These are phyloP conservation scores for Phlyctochytrium arcticum DNA, from an alignment of 192 early-diverging fungal genomes.

Conservation along the genomic window DNA sequence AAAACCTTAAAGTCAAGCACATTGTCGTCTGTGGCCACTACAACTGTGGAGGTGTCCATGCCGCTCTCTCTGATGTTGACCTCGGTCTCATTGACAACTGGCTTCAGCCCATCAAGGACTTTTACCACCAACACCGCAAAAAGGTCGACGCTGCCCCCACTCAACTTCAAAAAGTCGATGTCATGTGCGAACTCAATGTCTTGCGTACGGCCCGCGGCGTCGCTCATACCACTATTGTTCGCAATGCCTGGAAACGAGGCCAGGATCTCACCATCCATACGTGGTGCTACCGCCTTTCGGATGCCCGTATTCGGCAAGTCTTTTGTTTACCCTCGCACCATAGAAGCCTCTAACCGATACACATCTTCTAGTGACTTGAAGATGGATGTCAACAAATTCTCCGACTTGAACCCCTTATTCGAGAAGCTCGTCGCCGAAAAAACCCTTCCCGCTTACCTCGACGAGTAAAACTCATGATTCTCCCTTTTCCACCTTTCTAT, in stretches of 20 bases:
- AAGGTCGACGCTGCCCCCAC: slow-evolving; percentile 40
- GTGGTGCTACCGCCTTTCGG: slow-evolving; percentile 39
- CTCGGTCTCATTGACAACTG: slow-evolving; percentile 85
- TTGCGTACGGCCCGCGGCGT: slow-evolving; percentile 68
- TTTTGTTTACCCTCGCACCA: background rate
- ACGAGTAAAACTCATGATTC: background rate
- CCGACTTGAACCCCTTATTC: background rate
- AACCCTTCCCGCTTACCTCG: background rate
- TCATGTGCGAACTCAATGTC: slow-evolving; percentile 67
- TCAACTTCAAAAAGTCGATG: slow-evolving; percentile 26
- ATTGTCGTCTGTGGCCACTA: slow-evolving; percentile 81
- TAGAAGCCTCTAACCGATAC: background rate
- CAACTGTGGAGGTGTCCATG: slow-evolving; percentile 41
- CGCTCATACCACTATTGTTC: slow-evolving; percentile 69
- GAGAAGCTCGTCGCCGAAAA: background rate
- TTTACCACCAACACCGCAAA: slow-evolving; percentile 59
- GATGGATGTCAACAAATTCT: background rate
- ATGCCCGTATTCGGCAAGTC: slow-evolving; percentile 19
- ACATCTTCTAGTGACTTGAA: background rate
- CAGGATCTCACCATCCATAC: slow-evolving; percentile 56
- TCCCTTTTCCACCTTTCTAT: too few species aligned
- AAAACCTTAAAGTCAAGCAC: slow-evolving; percentile 87
- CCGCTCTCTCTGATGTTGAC: slow-evolving; percentile 29
- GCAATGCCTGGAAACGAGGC: slow-evolving; percentile 75
- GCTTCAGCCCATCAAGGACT: slow-evolving; percentile 81